Percentiles rank a stretch among this genome's conserved stretches.
Evolutionary conservation across 139 green algal species (phyloP).

Genomic region (Chlorella sp.): DNA sequence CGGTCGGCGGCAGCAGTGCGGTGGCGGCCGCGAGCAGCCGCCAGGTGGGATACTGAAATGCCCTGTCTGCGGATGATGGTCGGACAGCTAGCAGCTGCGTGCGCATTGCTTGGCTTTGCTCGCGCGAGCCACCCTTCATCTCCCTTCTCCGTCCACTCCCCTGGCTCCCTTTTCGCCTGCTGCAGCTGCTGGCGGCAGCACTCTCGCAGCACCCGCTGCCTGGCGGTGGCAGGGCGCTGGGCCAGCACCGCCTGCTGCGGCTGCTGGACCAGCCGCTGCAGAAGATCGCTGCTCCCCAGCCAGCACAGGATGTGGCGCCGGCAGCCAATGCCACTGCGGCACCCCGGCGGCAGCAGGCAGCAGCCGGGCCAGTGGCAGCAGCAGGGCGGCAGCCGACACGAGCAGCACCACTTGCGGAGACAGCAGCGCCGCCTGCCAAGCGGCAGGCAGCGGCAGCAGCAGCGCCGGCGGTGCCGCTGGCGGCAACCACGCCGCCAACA

Average conservation of each 20-base stretch:
- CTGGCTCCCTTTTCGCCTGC: no score
- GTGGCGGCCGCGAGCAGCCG: no score
- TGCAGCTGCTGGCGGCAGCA: neutral
- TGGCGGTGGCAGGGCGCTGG: neutral
- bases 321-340: neutral
- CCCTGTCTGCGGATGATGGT: no score
- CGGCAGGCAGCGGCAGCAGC: neutral
- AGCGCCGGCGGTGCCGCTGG: no score
- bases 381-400: neutral
- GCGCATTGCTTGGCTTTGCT: no score
- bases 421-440: neutral
- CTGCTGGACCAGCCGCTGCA: neutral
- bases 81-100: no score
- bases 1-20: no score
- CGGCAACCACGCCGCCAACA: neutral
- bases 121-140: no score
- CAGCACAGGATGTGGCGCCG: neutral
- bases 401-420: neutral
- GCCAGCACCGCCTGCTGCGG: neutral
- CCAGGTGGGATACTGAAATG: no score
- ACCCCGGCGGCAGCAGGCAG: neutral
- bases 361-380: neutral
- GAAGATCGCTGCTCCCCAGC: neutral
- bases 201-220: neutral
- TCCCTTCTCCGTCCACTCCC: no score